phyloP scores from a whole-genome alignment of 352 stramenopile species.

The Phytophthora cryptogea region DNA sequence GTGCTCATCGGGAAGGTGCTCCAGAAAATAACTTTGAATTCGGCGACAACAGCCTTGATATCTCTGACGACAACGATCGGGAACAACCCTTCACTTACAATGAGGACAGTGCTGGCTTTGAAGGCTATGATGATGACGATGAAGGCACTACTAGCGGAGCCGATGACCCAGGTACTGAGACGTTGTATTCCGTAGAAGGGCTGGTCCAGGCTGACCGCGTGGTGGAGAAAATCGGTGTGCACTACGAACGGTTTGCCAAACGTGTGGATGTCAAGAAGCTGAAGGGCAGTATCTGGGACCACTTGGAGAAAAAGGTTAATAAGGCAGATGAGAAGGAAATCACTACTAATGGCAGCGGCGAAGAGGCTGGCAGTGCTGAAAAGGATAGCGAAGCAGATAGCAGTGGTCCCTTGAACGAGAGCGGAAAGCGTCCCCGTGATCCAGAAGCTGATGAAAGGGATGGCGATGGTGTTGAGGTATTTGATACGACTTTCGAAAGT shows the following conservation, averaged over 20 bases:
- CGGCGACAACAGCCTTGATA: constrained; percentile 21
- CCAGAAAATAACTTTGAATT: constrained; percentile 19
- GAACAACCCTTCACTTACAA: constrained; percentile 42
- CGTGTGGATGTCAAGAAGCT: constrained; percentile 97
- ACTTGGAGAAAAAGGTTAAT: constrained; percentile 55
- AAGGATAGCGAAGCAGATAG: constrained; percentile 3
- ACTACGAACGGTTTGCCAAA: constrained; percentile 95
- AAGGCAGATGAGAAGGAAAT: constrained; percentile 30
- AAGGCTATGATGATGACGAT: constrained; percentile 46
- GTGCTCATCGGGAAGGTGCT: constrained; percentile 16
- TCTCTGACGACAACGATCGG: constrained; percentile 21
- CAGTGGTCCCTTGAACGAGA: constrained; percentile 28
- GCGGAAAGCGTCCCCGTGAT: constrained; percentile 37
- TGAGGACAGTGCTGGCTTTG: constrained; percentile 45
- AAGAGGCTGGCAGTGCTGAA: not conserved
- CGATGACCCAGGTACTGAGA: constrained; percentile 34
- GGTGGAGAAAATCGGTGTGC: constrained; percentile 94
- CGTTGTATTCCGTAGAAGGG: constrained; percentile 52
- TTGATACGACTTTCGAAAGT: constrained; percentile 88
- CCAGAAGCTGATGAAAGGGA: constrained; percentile 26
- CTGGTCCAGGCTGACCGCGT: constrained; percentile 90
- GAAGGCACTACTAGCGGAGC: constrained; percentile 37
- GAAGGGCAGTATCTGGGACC: constrained; percentile 95
- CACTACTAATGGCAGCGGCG: not conserved
- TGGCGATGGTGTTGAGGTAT: constrained; percentile 23